phyloP scores from a whole-genome alignment of 1,284 basidiomycete species.

The Stereum hirsutum region DNA sequence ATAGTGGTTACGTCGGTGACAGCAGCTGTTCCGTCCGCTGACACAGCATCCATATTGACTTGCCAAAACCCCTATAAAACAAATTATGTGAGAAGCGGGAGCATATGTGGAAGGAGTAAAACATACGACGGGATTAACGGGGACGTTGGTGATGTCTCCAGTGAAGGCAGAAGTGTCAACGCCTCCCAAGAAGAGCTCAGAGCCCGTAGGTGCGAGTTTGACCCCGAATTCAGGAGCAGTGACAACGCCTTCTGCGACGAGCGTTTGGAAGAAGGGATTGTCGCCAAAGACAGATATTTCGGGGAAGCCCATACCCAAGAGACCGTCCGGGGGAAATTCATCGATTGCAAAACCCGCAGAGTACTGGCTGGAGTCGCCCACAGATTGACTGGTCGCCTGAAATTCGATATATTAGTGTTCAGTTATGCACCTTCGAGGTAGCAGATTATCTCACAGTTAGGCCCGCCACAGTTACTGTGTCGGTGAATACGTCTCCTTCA shows the following conservation, averaged over 20 bases:
- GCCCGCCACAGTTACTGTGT: constrained; percentile 17
- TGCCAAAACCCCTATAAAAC: constrained; percentile 18
- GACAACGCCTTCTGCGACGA: constrained; percentile 16
- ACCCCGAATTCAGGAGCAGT: constrained; percentile 26
- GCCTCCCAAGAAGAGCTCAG: constrained; percentile 34
- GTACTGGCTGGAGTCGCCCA: constrained; percentile 16
- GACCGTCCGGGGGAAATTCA: constrained; percentile 20
- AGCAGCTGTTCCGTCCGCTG: constrained; percentile 10
- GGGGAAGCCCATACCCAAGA: constrained; percentile 21
- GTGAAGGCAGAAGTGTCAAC: constrained; percentile 11
- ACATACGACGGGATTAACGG: constrained; percentile 15
- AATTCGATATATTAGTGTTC: too few species aligned
- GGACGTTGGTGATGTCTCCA: constrained; percentile 15
- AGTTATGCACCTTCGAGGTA: constrained; percentile 1
- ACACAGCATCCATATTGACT: constrained; percentile 12
- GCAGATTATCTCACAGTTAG: constrained; percentile 10
- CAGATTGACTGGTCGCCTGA: constrained; percentile 2
- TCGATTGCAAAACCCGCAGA: constrained; percentile 13
- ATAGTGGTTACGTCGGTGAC: constrained; percentile 16
- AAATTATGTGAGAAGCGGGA: neutral
- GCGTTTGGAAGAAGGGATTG: constrained; percentile 14
- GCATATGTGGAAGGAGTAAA: too few species aligned
- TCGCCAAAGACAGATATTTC: constrained; percentile 14
- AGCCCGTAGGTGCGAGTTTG: constrained; percentile 20
- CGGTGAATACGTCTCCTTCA: constrained; percentile 9